Percentiles rank a stretch among this genome's conserved stretches.
phyloP scores from a whole-genome alignment of 257 asterid species.

The Nicotiana tabacum region DNA sequence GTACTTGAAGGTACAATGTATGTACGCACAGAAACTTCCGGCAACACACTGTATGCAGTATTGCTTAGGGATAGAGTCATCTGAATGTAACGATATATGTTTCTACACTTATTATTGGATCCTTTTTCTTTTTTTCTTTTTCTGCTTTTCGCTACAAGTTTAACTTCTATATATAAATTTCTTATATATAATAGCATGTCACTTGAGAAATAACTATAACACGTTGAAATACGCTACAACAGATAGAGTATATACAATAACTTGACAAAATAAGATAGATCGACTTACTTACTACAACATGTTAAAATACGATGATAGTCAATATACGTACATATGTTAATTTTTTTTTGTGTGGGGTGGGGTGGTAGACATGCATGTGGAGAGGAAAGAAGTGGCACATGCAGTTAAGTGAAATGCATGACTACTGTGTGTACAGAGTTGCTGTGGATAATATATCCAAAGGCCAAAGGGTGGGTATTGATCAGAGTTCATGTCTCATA shows the following conservation, averaged over 20 bases:
- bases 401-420: slow-evolving; percentile 47
- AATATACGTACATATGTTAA: not conserved
- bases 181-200: too few relatives aligned
- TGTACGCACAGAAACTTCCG: slow-evolving; percentile 25
- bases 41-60: not conserved
- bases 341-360: not conserved
- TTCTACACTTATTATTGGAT: not conserved
- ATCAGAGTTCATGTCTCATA: slow-evolving; percentile 30
- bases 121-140: not conserved
- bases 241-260: too few relatives aligned
- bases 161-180: too few relatives aligned
- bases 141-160: not conserved
- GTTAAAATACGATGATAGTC: not conserved
- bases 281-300: not conserved
- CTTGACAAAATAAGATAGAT: too few relatives aligned
- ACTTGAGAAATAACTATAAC: not conserved
- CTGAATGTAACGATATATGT: not conserved
- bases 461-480: slow-evolving; percentile 25
- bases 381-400: slow-evolving; percentile 59
- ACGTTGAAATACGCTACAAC: not conserved
- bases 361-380: slow-evolving; percentile 53
- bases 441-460: slow-evolving; percentile 39
- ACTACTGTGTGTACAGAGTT: slow-evolving; percentile 24
- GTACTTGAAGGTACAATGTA: slow-evolving; percentile 87
- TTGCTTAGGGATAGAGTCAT: not conserved